phyloP scores from a whole-genome alignment of 192 early-diverging fungal species.

The Obelidium mucronatum region DNA sequence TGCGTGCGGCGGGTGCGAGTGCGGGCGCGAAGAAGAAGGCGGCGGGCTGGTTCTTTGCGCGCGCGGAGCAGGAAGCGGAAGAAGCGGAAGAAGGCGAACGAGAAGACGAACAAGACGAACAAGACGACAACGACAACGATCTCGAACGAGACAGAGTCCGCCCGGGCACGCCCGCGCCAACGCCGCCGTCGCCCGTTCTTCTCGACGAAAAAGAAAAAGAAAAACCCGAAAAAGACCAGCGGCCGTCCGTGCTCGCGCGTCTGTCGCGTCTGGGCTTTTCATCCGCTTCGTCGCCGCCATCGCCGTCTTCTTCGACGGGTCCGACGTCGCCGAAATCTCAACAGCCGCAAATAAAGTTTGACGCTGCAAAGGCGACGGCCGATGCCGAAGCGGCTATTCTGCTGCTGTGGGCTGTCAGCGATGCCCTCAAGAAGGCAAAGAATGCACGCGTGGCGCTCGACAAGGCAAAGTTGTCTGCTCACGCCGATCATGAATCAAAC shows the following conservation, averaged over 20 bases:
- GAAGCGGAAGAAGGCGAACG: no score
- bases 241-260: neutral
- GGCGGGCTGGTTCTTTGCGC: neutral
- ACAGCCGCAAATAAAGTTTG: slow-evolving; percentile 5
- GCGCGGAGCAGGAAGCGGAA: no score
- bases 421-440: slow-evolving; percentile 28
- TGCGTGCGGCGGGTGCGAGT: neutral
- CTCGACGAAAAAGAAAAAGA: no score
- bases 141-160: neutral
- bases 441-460: slow-evolving; percentile 1
- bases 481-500: neutral
- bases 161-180: no score
- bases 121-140: neutral
- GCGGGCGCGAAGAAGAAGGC: neutral
- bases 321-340: neutral
- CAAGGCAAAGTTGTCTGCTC: neutral
- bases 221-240: no score
- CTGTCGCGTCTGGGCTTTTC: neutral
- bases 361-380: neutral
- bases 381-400: slow-evolving; percentile 10
- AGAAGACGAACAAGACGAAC: neutral
- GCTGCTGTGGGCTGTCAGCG: slow-evolving; percentile 18
- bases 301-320: neutral
- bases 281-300: neutral
- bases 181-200: neutral